Evolutionary conservation across 2,329 filamentous ascomycete genomes (phyloP), one percentile per base, ranked within the genome.

Genomic region (Alternaria novae-zelandiae): DNA sequence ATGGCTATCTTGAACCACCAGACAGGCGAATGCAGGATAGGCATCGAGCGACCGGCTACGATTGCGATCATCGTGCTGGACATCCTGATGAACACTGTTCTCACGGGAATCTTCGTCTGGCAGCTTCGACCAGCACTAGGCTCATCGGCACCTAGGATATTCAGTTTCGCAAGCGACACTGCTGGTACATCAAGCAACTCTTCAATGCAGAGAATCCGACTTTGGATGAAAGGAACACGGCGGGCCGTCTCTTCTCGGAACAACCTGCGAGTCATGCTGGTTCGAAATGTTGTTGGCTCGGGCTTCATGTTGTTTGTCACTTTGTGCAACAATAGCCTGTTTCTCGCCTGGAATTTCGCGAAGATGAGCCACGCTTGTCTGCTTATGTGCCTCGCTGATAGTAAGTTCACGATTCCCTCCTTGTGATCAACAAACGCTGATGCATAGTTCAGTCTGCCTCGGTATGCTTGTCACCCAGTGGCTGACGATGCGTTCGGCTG

Each of bases 311-410:
- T 82, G 21, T 43, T 76, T 3, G 72, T 74, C 25, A 81, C 79
- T 3, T 63, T 80, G 5, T 65, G 70, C 30, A 81, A 81, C 61
- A 71, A 81, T 7, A 69, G 62, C 1, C 56, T 81, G 7, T 72
- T 80, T 23, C 69, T 75, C 20, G 63, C 41, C 13, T 69, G 73
- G 49, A 45, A 59, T 3, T 75, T 73, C 1, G 70, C 73, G n/a
- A 72, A 75, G 47, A 67, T 72, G 20, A 76, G 75, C 4, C 80
- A 80, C 68, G 65, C 77, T 3, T 82, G 80, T 56, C 77, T 79
- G 45, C 67, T 75, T 3, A 72, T 78, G 23, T 82, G 80, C 59
- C 71, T 78, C 4, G 65, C 77, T 41, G 80, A 82, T 62, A 72
- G 80, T 82, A 66, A 67, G 78, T 71, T 11, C 10, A 44, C 53